Percentiles rank a stretch among this genome's conserved stretches.
phyloP scores from a whole-genome alignment of 2,329 filamentous ascomycete genomes.

The Neofusicoccum umdonicola region DNA sequence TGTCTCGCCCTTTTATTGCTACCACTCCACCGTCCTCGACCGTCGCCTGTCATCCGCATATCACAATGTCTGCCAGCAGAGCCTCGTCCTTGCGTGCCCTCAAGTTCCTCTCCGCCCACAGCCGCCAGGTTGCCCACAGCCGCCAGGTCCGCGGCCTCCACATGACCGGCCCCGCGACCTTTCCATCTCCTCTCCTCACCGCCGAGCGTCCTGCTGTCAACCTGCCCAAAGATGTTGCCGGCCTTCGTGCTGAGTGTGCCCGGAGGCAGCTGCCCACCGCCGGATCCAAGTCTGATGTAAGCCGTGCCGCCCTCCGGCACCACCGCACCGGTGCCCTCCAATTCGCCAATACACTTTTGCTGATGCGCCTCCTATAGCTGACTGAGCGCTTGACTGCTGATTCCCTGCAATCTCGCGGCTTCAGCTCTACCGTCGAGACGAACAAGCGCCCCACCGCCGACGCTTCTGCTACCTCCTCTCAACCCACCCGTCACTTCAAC shows the following conservation, averaged over 20 bases:
- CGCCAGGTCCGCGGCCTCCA: slow-evolving; percentile 51
- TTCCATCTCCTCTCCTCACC: slow-evolving; percentile 48
- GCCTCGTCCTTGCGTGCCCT: slow-evolving; percentile 43
- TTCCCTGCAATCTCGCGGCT: slow-evolving; percentile 49
- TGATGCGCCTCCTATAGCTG: slow-evolving; percentile 37
- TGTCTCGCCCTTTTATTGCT: not conserved
- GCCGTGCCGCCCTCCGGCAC: not conserved
- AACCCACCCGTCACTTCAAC: slow-evolving; percentile 57
- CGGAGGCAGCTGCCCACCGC: slow-evolving; percentile 46
- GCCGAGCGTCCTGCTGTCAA: slow-evolving; percentile 53
- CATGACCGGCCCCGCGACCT: slow-evolving; percentile 61
- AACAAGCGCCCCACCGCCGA: slow-evolving; percentile 40
- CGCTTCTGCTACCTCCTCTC: slow-evolving; percentile 27
- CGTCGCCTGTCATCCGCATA: not conserved
- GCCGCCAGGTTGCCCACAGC: slow-evolving; percentile 24
- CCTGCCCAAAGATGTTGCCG: slow-evolving; percentile 50
- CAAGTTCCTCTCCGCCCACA: slow-evolving; percentile 38
- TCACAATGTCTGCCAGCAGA: slow-evolving; percentile 43
- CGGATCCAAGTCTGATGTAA: slow-evolving; percentile 52
- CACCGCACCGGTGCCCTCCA: not conserved
- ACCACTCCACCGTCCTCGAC: not conserved
- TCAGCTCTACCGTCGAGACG: slow-evolving; percentile 53
- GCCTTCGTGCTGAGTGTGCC: slow-evolving; percentile 52
- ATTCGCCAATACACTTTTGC: not conserved
- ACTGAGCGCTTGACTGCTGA: slow-evolving; percentile 55